Base-by-base conservation (phyloP, 768 basidiomycete genomes). In the Amanita pallidorosea region DNA sequence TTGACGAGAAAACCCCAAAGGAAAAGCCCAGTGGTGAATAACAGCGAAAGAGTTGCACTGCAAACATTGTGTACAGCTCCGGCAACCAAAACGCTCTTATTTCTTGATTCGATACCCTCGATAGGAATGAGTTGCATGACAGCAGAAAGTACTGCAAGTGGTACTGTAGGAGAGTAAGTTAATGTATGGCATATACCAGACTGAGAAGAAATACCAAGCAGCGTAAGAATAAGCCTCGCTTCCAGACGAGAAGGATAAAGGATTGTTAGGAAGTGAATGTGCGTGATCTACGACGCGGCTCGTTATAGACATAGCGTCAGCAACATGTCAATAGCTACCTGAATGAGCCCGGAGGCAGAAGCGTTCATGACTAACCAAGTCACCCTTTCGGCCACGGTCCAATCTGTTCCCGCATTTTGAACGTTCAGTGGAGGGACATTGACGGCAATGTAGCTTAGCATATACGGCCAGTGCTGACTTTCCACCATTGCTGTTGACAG, bases 261-360 rank as follows among this genome's bases (percentile, higher is more conserved):
- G 9, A 98, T 75, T 6, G 96, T 95, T 49, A 99, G 74, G 65
- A 98, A 97, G 65, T 98, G 96, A 45, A 99, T 96, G 63, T 98
- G 94, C 0, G 96, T 95, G 45, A 92, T 86, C 91, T 97, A 60
- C 1, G 15, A 47, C 5, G 31, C 25, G 17, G 25, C 34, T 20
- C 15, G 34, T 20, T 50, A 47, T 36, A 4, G 13, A 5, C 8
- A 36, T 15, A n/a, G 25, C 33, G 20, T 13, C 4, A 37, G 25
- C 9, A 31, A 20, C 7, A 6, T 8, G 36, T 29, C 33, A 47
- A 41, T 31, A 8, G 78, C 51, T 53, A 89, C 94, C 76, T 96
- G 92, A 15, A 91, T 87, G 43, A 94, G 67, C 8, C 80, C 85
- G 1, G 85, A 85, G 2, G 85, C 86, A 0, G 88, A 75, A 0